These are phyloP conservation scores for Sporobolomyces pararoseus DNA, from an alignment of 768 basidiomycete genomes.

Conservation along the genomic window DNA sequence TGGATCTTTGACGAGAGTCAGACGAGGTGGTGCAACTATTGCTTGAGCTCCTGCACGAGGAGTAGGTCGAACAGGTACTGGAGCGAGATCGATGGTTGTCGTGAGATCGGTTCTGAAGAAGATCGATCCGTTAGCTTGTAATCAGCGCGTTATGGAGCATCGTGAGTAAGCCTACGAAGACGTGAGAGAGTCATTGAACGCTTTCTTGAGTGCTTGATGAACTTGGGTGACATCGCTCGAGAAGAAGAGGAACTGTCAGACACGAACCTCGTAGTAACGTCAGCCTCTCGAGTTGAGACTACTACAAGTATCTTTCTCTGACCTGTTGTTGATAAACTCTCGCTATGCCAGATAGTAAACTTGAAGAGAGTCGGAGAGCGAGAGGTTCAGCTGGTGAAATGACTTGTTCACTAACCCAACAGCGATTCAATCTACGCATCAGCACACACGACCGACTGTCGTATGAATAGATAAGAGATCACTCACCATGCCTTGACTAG, in stretches of 20 bases:
- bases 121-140: too few relatives aligned
- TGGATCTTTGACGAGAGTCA: constrained; percentile 17
- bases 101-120: constrained; percentile 21
- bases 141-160: too few relatives aligned
- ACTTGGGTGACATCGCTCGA: constrained; percentile 25
- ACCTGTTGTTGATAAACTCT: constrained; percentile 39
- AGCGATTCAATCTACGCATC: not conserved
- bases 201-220: constrained; percentile 31
- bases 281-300: too few relatives aligned
- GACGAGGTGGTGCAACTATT: not conserved
- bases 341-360: constrained; percentile 30
- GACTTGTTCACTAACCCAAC: constrained; percentile 30
- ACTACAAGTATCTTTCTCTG: too few relatives aligned
- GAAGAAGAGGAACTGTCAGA: constrained; percentile 29
- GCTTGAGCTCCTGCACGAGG: not conserved
- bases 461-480: not conserved
- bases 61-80: not conserved
- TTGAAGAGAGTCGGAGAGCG: constrained; percentile 33
- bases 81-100: constrained; percentile 10
- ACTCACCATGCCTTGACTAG: constrained; percentile 35
- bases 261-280: not conserved
- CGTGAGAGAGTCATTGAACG: constrained; percentile 11
- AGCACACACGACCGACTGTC: not conserved
- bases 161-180: constrained; percentile 1
- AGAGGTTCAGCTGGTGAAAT: constrained; percentile 32